Percentiles rank a stretch among this genome's conserved stretches.
Conservation (phyloP, 2,329 filamentous ascomycete genomes). For the Ambrosiella beaveri region DNA sequence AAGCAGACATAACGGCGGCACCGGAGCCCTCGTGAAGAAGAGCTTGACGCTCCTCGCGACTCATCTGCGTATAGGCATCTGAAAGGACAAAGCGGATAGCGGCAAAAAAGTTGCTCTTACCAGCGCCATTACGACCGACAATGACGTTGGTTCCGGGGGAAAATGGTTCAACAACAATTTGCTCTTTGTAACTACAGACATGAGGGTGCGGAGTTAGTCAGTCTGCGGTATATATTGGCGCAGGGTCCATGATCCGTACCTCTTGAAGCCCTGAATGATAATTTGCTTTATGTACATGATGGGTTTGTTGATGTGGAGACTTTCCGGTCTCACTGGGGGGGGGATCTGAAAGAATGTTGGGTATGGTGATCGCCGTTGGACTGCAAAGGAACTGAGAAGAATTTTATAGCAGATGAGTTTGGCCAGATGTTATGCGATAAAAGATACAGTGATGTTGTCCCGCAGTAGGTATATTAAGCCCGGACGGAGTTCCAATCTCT, state of each 20-base stretch:
- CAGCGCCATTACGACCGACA: slow-evolving; percentile 95
- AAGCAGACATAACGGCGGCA: slow-evolving; percentile 97
- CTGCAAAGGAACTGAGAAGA: too few species aligned
- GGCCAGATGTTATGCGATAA: not conserved
- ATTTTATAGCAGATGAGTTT: too few species aligned
- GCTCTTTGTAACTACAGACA: slow-evolving; percentile 78
- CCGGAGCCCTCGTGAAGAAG: slow-evolving; percentile 96
- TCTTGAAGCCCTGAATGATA: slow-evolving; percentile 99
- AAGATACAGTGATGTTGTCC: not conserved
- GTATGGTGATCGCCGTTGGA: not conserved
- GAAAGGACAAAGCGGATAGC: slow-evolving; percentile 96
- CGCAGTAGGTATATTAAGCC: not conserved
- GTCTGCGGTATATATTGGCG: not conserved
- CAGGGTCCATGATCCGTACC: slow-evolving; percentile 33
- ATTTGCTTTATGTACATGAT: slow-evolving; percentile 99
- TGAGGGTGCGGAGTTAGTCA: slow-evolving; percentile 15
- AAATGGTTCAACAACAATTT: slow-evolving; percentile 96
- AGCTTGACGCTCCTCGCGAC: slow-evolving; percentile 84
- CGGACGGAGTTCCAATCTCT: not conserved
- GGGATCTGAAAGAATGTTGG: not conserved
- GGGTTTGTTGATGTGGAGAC: slow-evolving; percentile 16
- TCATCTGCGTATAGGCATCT: slow-evolving; percentile 93
- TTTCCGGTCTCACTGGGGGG: not conserved
- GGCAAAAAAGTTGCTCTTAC: slow-evolving; percentile 99
- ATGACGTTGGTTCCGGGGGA: slow-evolving; percentile 96